Percentiles rank a stretch among this genome's conserved stretches.
Evolutionary conservation across 1,284 basidiomycete genomes (phyloP).

Genomic region (Mycena citricolor): DNA sequence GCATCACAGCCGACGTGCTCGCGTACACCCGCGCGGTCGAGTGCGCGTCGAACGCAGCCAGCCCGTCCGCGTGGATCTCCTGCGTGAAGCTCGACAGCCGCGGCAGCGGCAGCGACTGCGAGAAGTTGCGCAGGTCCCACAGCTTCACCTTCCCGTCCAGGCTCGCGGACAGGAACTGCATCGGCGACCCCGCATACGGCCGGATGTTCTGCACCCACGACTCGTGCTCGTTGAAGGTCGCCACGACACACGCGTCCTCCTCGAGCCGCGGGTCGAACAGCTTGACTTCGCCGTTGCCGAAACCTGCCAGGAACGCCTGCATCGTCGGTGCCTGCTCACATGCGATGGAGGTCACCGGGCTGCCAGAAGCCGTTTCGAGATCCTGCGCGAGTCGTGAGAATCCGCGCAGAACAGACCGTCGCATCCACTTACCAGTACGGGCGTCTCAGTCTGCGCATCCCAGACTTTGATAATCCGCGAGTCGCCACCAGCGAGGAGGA

Average conservation of each 20-base stretch:
- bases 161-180: constrained; percentile 88
- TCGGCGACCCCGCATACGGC: constrained; percentile 74
- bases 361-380: constrained; percentile 86
- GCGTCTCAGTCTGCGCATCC: constrained; percentile 93
- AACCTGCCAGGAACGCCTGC: constrained; percentile 88
- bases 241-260: constrained; percentile 82
- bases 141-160: constrained; percentile 89
- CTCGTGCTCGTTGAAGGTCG: constrained; percentile 80
- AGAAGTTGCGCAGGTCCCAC: constrained; percentile 85
- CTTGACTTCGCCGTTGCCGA: constrained; percentile 90
- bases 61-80: constrained; percentile 68
- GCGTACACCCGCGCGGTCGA: constrained; percentile 85
- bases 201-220: constrained; percentile 93
- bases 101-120: constrained; percentile 58
- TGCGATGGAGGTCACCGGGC: constrained; percentile 84
- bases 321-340: constrained; percentile 72
- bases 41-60: constrained; percentile 89
- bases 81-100: no score
- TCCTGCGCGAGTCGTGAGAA: constrained; percentile 56
- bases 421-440: constrained; percentile 72
- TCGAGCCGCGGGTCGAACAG: constrained; percentile 90
- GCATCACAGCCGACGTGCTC: constrained; percentile 60
- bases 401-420: no score
- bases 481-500: constrained; percentile 88
- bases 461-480: constrained; percentile 88